Evolutionary conservation across 768 basidiomycete species (phyloP).

Genomic region (Austroboletus festivus): DNA sequence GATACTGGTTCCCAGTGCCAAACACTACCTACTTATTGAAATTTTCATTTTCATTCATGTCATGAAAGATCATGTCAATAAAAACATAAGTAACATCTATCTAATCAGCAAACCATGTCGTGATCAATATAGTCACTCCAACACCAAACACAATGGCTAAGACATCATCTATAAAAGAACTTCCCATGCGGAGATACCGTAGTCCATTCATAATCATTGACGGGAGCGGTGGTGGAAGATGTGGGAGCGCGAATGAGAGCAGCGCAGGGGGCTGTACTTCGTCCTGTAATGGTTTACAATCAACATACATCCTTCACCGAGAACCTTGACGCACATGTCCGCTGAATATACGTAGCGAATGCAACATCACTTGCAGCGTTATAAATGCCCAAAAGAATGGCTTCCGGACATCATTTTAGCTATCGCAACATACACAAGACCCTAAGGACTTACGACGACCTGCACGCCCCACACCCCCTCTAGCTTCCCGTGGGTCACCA

Average conservation of each 20-base stretch:
- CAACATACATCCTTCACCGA: not conserved
- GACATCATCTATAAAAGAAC: constrained; percentile 67
- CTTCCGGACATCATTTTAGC: constrained; percentile 34
- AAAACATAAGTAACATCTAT: no score
- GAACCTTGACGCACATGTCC: constrained; percentile 51
- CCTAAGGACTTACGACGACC: constrained; percentile 46
- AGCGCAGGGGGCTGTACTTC: constrained; percentile 57
- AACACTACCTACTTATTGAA: no score
- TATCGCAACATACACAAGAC: not conserved
- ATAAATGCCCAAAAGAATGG: constrained; percentile 84
- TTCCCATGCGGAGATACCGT: constrained; percentile 68
- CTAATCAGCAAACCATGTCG: constrained; percentile 41
- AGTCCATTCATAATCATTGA: constrained; percentile 58
- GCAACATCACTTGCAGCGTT: constrained; percentile 66
- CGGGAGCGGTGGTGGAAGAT: constrained; percentile 63
- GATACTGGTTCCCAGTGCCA: no score
- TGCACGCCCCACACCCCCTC: constrained; percentile 48
- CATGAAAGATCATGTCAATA: no score
- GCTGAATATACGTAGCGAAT: constrained; percentile 69
- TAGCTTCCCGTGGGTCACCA: constrained; percentile 39
- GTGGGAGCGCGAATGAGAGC: constrained; percentile 56
- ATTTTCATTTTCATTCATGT: no score
- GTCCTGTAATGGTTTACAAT: constrained; percentile 39
- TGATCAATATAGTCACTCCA: constrained; percentile 58
- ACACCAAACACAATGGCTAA: constrained; percentile 68